A percentile compares a stretch with the other conserved stretches of the same genome.
Conservation (phyloP, 345 rosid species). For the Salix purpurea region DNA sequence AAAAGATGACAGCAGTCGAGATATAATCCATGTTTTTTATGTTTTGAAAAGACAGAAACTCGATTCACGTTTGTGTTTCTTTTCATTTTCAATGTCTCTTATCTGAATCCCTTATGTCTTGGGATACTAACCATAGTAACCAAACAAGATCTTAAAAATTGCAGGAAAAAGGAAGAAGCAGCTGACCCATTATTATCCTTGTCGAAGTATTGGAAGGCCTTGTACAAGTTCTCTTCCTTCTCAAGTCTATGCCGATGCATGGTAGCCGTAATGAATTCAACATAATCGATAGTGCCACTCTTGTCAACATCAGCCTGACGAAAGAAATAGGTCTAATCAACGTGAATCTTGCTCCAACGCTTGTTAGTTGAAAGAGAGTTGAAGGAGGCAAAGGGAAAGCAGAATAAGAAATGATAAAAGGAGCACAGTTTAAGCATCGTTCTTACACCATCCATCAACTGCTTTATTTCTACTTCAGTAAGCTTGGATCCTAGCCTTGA, state of each 20-base stretch:
- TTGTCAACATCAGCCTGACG: conserved; percentile 29
- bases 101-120: neutral
- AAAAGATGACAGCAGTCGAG: too few relatives aligned
- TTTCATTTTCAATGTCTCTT: too few relatives aligned
- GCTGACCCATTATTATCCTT: conserved; percentile 28
- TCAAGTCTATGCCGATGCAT: conserved; percentile 30
- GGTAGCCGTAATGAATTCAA: conserved; percentile 26
- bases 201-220: conserved; percentile 31
- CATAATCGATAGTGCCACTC: conserved; percentile 25
- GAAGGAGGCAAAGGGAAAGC: too few relatives aligned
- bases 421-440: neutral
- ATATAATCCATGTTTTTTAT: too few relatives aligned
- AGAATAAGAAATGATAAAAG: too few relatives aligned
- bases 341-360: neutral
- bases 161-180: neutral
- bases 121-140: neutral
- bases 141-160: neutral
- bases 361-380: neutral
- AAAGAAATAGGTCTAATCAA: neutral
- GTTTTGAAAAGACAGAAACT: too few relatives aligned
- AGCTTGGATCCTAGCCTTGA: conserved; percentile 27
- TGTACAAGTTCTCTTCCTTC: conserved; percentile 23
- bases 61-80: neutral
- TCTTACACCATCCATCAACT: conserved; percentile 37
- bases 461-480: conserved; percentile 23